Evolutionary conservation across 805 yeast species (phyloP), one percentile per base, ranked within the genome.

Genomic region (Lipomyces oligophaga): DNA sequence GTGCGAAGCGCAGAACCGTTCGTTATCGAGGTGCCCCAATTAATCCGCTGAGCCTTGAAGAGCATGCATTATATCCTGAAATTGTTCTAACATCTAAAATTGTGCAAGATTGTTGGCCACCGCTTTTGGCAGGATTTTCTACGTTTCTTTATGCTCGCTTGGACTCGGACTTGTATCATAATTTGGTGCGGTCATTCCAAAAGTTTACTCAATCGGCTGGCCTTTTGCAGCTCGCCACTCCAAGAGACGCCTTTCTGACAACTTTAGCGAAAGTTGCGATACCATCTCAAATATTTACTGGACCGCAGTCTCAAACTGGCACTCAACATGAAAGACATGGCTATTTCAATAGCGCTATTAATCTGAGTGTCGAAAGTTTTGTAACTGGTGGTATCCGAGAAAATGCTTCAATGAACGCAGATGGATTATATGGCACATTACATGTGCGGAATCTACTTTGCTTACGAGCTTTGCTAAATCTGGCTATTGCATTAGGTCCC

Each of bases 151-250:
- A 79, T 57, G 77, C 88, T 0, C 70, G 83, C 4, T 65, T 85
- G 59, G 95, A 87, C 58, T 71, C 74, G 44, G 90, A 84, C 15
- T 60, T 79, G 18, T 89, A 85, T 63, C 83, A 83, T 46, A 66
- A 70, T 7, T 60, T 82, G 2, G 78, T 88, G 2, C 70, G 95
- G 32, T 76, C 94, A 0, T 71, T 85, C 5, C 97, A 90, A 62
- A 81, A 82, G 53, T 71, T 85, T 39, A 79, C 95, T 5, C 96
- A 87, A 61, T 79, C 89, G 0, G 75, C 89, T 0, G 97, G 97
- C 0, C 67, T 86, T 13, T 64, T 88, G n/a, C 80, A 79, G 0
- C 61, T 83, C 10, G 60, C 63, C 1, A 69, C 67, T 0, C 69
- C 81, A 19, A 68, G 95, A 39, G 84, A 86, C 58, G 75, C 77